Evolutionary conservation across 768 basidiomycete species (phyloP).

Genomic region (Boletus coccyginus): DNA sequence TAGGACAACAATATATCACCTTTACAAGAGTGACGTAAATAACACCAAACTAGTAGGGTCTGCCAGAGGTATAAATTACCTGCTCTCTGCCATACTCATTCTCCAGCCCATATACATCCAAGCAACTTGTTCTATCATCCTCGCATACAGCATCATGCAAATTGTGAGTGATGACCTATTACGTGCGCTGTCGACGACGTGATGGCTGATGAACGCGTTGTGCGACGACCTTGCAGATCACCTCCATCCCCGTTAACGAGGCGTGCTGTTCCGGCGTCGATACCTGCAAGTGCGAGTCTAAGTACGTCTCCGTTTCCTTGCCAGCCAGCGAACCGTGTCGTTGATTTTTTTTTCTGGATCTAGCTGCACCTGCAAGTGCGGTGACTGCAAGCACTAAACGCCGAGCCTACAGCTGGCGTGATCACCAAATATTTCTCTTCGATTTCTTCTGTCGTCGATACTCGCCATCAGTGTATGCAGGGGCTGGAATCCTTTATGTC

Average conservation of each 20-base stretch:
- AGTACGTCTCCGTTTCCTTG: not conserved
- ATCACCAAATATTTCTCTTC: not conserved
- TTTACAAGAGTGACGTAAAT: not conserved
- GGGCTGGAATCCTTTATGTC: too few species aligned
- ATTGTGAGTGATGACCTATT: slow-evolving; percentile 2
- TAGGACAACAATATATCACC: not conserved
- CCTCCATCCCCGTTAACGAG: slow-evolving; percentile 15
- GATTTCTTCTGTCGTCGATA: too few species aligned
- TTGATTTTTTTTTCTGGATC: not conserved
- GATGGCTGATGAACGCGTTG: not conserved
- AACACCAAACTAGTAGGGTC: slow-evolving; percentile 2
- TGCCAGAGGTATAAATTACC: slow-evolving; percentile 3
- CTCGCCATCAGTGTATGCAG: not conserved
- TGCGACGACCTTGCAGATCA: not conserved
- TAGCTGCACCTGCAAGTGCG: slow-evolving; percentile 19
- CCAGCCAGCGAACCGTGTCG: not conserved
- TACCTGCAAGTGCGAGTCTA: slow-evolving; percentile 12
- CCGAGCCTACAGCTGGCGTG: too few species aligned
- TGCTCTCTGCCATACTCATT: not conserved
- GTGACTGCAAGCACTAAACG: slow-evolving; percentile 20
- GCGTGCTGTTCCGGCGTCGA: slow-evolving; percentile 15
- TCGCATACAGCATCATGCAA: slow-evolving; percentile 7
- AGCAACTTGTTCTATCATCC: not conserved
- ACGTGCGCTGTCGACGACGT: not conserved
- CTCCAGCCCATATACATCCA: not conserved